phyloP scores from a whole-genome alignment of 2,329 filamentous ascomycete species.

The Pestalotiopsis sp. region DNA sequence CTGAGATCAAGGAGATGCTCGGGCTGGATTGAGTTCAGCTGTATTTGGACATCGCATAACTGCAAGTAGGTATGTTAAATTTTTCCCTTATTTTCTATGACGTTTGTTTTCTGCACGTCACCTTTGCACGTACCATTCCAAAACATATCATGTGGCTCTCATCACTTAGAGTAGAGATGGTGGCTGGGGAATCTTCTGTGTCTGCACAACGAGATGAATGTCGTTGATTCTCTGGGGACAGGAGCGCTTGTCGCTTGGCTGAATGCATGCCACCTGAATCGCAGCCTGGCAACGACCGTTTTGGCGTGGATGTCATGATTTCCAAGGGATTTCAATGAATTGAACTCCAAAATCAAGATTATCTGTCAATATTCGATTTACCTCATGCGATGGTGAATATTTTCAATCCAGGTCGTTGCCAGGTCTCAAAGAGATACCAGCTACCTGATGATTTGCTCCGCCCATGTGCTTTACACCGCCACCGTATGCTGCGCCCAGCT shows the following conservation, averaged over 20 bases:
- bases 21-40: not conserved
- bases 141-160: not conserved
- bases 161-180: not conserved
- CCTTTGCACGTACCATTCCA: not conserved
- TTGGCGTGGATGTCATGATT: not conserved
- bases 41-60: not conserved
- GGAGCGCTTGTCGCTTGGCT: not conserved
- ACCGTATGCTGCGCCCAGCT: not conserved
- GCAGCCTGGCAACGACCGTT: not conserved
- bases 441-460: too few species aligned
- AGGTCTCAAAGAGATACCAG: too few species aligned
- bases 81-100: too few species aligned
- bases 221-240: too few species aligned
- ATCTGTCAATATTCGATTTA: too few species aligned
- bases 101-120: too few species aligned
- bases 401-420: too few species aligned
- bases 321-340: not conserved
- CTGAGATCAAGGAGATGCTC: not conserved
- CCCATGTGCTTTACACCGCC: not conserved
- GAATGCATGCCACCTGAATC: not conserved
- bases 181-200: too few species aligned
- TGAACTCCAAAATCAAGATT: too few species aligned
- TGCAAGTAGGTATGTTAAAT: not conserved
- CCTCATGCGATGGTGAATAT: too few species aligned
- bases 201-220: too few species aligned